Evolutionary conservation across 2,329 filamentous ascomycete genomes (phyloP).

Genomic region (Tetracladium maxilliforme): DNA sequence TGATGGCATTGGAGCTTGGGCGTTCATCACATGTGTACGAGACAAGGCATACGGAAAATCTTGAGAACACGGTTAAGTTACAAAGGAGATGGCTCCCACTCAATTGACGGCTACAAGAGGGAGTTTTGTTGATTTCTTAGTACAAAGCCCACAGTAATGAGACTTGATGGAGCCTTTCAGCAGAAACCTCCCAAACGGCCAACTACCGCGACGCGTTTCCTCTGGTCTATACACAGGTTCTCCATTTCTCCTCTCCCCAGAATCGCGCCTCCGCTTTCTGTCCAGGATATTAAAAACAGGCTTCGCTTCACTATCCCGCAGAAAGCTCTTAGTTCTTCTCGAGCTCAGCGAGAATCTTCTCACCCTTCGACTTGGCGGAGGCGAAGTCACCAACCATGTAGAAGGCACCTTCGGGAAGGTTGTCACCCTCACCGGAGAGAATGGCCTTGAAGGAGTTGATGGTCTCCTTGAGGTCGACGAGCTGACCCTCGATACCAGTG

Average conservation of each 20-base stretch:
- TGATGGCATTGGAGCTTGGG: no score
- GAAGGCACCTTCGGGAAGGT: constrained; percentile 82
- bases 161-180: no score
- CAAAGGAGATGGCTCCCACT: no score
- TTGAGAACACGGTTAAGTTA: no score
- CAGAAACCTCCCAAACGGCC: constrained; percentile 28
- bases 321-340: constrained; percentile 44
- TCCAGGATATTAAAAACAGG: no score
- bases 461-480: constrained; percentile 98
- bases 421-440: constrained; percentile 86
- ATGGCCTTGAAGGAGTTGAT: constrained; percentile 92
- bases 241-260: constrained; percentile 15
- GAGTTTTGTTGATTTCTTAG: no score
- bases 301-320: no score
- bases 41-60: no score
- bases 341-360: constrained; percentile 98
- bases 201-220: constrained; percentile 27
- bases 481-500: constrained; percentile 87
- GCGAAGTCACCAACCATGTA: constrained; percentile 98
- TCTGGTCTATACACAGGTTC: constrained; percentile 43
- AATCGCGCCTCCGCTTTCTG: constrained; percentile 14
- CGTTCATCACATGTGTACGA: no score
- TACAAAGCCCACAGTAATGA: no score
- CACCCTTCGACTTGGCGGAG: constrained; percentile 87
- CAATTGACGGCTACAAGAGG: no score